Evolutionary conservation across 2,329 filamentous ascomycete genomes (phyloP), one percentile per base, ranked within the genome.

Genomic region (Verticillium longisporum): DNA sequence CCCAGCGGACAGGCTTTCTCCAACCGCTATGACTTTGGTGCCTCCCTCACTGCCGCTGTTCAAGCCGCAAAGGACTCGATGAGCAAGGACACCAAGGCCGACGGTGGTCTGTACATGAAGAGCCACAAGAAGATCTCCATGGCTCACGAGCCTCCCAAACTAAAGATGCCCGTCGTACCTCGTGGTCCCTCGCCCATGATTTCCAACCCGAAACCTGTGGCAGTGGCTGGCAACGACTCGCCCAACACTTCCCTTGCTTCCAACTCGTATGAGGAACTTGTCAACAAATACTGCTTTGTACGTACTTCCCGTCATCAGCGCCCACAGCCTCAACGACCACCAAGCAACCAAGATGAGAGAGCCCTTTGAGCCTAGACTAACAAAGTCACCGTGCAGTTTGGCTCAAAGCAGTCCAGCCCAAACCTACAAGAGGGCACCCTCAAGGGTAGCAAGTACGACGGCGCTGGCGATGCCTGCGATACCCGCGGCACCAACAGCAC

Each of bases 281-380:
- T 99, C 75, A 93, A 96, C 81, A 97, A 96, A 81, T 99, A 97
- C 83, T 99, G 95, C 84, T 99, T 98, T 86, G 94, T 97, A 94
- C 87, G 94, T 96, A 83, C 83, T 72, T 76, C 75, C 66, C 73
- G 73, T 68, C 66, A 70, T 59, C 69, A 69, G 68, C 70, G 69
- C 66, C 57, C 57, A 62, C 61, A 62, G 63, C 57, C 60, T 59
- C 58, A 53, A 54, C 41, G 53, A 14, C 41, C 59, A 56, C 57
- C 61, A 38, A 66, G 65, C 67, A 65, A 68, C 63, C 66, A 70
- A 61, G 66, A 61, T 58, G 55, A 61, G 61, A 60, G 57, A 33
- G 57, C 60, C 63, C 63, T 56, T 68, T 18, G 68, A 68, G 65
- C 68, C 61, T 68, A 60, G 71, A 75, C 78, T 81, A 76, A 81